Evolutionary conservation across 805 yeast species (phyloP).

Genomic region (Starmerella potacharoeniae): DNA sequence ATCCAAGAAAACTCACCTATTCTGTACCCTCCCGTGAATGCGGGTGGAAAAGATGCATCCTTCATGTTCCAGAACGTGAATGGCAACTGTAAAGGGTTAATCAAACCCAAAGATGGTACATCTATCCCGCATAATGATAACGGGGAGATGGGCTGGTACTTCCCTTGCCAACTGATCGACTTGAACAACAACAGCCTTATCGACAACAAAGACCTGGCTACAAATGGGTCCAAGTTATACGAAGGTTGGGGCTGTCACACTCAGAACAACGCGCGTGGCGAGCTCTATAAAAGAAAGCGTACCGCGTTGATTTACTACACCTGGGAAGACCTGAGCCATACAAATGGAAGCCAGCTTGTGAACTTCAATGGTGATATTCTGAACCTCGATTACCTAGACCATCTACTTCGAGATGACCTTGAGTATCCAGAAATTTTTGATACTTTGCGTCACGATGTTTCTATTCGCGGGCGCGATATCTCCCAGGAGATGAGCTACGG

Average conservation of each 20-base stretch:
- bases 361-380: conserved; percentile 85
- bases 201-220: conserved; percentile 39
- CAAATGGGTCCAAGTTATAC: conserved; percentile 41
- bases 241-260: conserved; percentile 91
- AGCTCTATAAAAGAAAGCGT: conserved; percentile 49
- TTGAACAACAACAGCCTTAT: conserved; percentile 56
- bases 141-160: conserved; percentile 74
- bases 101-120: conserved; percentile 56
- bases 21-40: conserved; percentile 73
- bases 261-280: conserved; percentile 50
- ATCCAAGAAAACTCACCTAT: conserved; percentile 53
- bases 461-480: conserved; percentile 67
- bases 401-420: conserved; percentile 61
- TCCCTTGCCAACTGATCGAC: conserved; percentile 64
- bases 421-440: conserved; percentile 65
- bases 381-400: conserved; percentile 63
- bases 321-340: conserved; percentile 68
- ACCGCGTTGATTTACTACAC: conserved; percentile 73
- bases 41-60: conserved; percentile 47
- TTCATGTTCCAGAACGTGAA: conserved; percentile 85
- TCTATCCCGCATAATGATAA: conserved; percentile 56
- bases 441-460: conserved; percentile 41
- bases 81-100: conserved; percentile 75
- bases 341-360: conserved; percentile 60
- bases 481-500: conserved; percentile 58